These are phyloP conservation scores for Coniella lustricola DNA, from an alignment of 2,329 filamentous ascomycete genomes.

Conservation along the genomic window DNA sequence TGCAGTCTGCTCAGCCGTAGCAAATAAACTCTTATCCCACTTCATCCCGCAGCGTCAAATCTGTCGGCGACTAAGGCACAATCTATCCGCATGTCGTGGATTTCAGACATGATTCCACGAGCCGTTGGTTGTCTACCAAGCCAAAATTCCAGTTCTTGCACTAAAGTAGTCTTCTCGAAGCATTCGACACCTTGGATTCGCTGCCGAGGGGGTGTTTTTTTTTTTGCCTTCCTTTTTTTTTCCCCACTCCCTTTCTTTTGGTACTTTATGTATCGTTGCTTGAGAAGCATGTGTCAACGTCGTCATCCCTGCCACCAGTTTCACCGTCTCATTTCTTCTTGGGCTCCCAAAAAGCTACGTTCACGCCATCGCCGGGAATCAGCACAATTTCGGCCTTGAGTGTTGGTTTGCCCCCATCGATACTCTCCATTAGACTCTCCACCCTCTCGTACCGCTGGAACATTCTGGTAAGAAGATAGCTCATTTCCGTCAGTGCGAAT, in stretches of 20 bases:
- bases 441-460: slow-evolving; percentile 65
- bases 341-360: slow-evolving; percentile 47
- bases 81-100: too few species aligned
- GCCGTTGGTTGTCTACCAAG: too few species aligned
- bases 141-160: too few species aligned
- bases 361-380: slow-evolving; percentile 51
- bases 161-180: too few species aligned
- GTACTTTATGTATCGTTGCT: not conserved
- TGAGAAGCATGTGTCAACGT: too few species aligned
- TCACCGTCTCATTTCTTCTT: slow-evolving; percentile 18
- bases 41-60: too few species aligned
- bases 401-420: slow-evolving; percentile 46
- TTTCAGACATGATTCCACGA: too few species aligned
- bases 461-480: slow-evolving; percentile 63
- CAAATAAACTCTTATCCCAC: too few species aligned
- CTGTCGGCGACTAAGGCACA: too few species aligned
- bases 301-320: not conserved
- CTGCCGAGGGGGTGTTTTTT: too few species aligned
- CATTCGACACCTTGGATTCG: too few species aligned
- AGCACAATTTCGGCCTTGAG: slow-evolving; percentile 55
- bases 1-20: too few species aligned
- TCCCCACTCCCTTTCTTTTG: not conserved
- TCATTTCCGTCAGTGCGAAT: slow-evolving; percentile 72
- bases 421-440: slow-evolving; percentile 47
- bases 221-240: not conserved